Evolutionary conservation across 306 rosid genomes (phyloP).

Genomic region (Glycine tomentella): DNA sequence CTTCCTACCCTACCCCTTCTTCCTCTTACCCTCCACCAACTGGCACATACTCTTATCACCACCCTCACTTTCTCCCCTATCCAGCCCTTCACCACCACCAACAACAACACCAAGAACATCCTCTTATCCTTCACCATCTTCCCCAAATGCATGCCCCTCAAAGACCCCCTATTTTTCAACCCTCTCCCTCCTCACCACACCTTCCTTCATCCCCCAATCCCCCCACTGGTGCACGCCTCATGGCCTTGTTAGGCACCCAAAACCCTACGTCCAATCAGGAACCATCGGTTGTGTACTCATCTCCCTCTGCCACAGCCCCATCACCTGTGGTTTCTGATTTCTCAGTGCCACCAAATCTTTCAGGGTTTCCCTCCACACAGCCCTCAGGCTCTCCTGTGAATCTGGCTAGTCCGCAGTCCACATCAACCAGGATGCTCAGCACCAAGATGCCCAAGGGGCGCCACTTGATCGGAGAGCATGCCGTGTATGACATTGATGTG

Average conservation of each 20-base stretch:
- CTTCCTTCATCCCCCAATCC: constrained; percentile 54
- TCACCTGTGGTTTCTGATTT: constrained; percentile 49
- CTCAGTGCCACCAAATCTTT: constrained; percentile 33
- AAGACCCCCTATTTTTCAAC: constrained; percentile 48
- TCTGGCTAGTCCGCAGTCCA: constrained; percentile 43
- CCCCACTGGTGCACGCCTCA: constrained; percentile 58
- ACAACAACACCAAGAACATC: constrained; percentile 42
- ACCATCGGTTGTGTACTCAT: constrained; percentile 24
- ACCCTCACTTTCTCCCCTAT: constrained; percentile 59
- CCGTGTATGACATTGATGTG: constrained; percentile 66
- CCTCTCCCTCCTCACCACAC: constrained; percentile 53
- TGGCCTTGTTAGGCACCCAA: constrained; percentile 62
- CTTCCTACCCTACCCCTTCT: constrained; percentile 61
- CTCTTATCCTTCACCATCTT: constrained; percentile 47
- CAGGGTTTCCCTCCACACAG: constrained; percentile 27
- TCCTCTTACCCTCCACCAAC: constrained; percentile 79
- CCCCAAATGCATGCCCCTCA: constrained; percentile 56
- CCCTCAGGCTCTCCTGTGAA: constrained; percentile 39
- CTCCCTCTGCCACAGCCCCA: constrained; percentile 19
- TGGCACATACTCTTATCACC: constrained; percentile 59
- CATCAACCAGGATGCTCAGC: constrained; percentile 65
- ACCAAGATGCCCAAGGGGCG: constrained; percentile 68
- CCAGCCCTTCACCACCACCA: constrained; percentile 44
- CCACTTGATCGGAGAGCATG: constrained; percentile 60
- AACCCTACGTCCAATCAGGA: constrained; percentile 55